Evolutionary conservation across 1,139 yeast species (phyloP).

Genomic region (Eremothecium cymbalariae): DNA sequence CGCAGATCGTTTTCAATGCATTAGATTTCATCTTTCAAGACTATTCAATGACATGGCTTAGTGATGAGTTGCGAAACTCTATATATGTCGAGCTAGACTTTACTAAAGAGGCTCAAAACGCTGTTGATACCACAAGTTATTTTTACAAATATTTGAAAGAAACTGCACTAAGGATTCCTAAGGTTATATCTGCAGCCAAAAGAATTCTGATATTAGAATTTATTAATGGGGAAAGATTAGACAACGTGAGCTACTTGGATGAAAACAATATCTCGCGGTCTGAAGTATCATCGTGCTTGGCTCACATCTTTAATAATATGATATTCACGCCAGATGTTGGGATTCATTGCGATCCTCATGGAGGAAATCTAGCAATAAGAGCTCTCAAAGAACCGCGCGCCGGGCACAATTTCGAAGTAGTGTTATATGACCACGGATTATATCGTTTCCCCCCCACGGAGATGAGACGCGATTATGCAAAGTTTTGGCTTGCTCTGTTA

Average conservation of each 20-base stretch:
- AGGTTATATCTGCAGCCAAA: conserved; percentile 54
- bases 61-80: conserved; percentile 81
- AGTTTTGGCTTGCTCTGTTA: conserved; percentile 83
- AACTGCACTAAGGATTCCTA: conserved; percentile 78
- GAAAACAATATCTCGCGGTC: conserved; percentile 58
- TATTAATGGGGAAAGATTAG: conserved; percentile 74
- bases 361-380: conserved; percentile 86
- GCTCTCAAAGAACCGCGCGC: conserved; percentile 34
- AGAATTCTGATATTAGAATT: conserved; percentile 86
- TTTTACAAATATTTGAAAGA: conserved; percentile 47
- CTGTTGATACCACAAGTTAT: conserved; percentile 57
- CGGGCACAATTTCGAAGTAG: conserved; percentile 79
- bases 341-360: conserved; percentile 96
- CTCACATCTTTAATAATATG: conserved; percentile 91
- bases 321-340: conserved; percentile 88
- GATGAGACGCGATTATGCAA: conserved; percentile 76
- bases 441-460: conserved; percentile 76
- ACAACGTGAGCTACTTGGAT: conserved; percentile 59
- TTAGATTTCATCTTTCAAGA: conserved; percentile 83
- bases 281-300: conserved; percentile 74
- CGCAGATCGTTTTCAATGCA: conserved; percentile 64
- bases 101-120: conserved; percentile 76
- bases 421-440: conserved; percentile 90
- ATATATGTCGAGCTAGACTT: conserved; percentile 87
- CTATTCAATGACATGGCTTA: conserved; percentile 86